phyloP scores from a whole-genome alignment of 1,284 basidiomycete genomes.

The Takashimella koratensis region DNA sequence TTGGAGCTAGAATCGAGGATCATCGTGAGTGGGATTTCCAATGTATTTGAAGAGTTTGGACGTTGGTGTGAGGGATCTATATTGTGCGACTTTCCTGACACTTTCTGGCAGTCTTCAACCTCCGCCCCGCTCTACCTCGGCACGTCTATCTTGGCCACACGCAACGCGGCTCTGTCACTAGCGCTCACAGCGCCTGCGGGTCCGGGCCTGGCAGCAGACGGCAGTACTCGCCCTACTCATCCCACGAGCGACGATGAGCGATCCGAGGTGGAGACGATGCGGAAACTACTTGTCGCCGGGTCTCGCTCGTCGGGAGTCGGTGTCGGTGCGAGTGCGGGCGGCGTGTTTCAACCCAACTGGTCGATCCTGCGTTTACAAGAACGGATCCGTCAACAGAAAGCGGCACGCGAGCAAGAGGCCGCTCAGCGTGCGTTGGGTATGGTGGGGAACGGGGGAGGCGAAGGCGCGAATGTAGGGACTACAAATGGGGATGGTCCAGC shows the following conservation, averaged over 20 bases:
- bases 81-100: too few species aligned
- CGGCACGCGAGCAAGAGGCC: slow-evolving; percentile 13
- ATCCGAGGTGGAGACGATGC: slow-evolving; percentile 30
- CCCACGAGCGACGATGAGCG: slow-evolving; percentile 14
- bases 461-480: not conserved
- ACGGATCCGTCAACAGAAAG: slow-evolving; percentile 15
- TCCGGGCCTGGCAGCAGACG: slow-evolving; percentile 37
- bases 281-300: slow-evolving; percentile 35
- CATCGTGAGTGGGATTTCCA: slow-evolving; percentile 34
- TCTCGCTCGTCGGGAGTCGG: slow-evolving; percentile 6
- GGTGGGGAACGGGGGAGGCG: not conserved
- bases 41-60: slow-evolving; percentile 36
- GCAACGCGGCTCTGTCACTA: slow-evolving; percentile 46
- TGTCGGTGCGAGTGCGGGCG: slow-evolving; percentile 1
- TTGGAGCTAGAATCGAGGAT: slow-evolving; percentile 49
- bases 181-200: slow-evolving; percentile 41
- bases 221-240: slow-evolving; percentile 22
- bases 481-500: not conserved
- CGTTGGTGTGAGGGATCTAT: not conserved
- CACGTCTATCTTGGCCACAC: slow-evolving; percentile 44
- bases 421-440: slow-evolving; percentile 10
- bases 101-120: slow-evolving; percentile 48
- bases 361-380: slow-evolving; percentile 35
- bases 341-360: slow-evolving; percentile 40
- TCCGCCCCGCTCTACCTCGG: slow-evolving; percentile 49